Evolutionary conservation across 257 asterid genomes (phyloP), one percentile per base, ranked within the genome.

Genomic region (Nicotiana sylvestris): DNA sequence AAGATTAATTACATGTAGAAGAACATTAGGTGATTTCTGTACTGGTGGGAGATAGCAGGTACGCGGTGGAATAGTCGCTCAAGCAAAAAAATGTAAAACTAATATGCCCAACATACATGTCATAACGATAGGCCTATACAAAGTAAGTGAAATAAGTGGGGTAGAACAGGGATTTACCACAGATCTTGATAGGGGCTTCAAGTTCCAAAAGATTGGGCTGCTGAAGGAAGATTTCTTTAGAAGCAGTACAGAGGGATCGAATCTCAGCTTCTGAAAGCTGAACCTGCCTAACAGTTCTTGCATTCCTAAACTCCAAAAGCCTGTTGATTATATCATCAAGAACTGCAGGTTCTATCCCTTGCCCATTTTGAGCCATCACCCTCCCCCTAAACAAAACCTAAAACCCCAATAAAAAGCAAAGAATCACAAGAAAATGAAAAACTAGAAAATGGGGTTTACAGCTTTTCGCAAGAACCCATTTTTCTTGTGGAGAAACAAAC

Each of bases 141-240:
- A 11, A 29, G n/a, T 37, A 69, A 39, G 57, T 39, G 46, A 39
- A 43, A 21, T 17, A n/a, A 25, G 18, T 5, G 43, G 5, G n/a
- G 13, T 9, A 4, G 33, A 66, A 2, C 4, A 64, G 56, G 10
- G 29, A 12, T 2, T n/a, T 7, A 93, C 97, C 97, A 76, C 97
- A 91, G 86, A 93, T 93, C 96, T 93, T 93, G 85, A 93, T 93
- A 82, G 97, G 97, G 21, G 97, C 97, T 88, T 93, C 97, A 64
- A 93, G 96, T 92, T 93, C 97, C 76, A 93, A 92, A 68, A 93
- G 96, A 91, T 90, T 93, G 64, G 97, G 97, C 88, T 93, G 96
- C 62, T 92, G 90, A 37, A 93, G 91, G 85, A 93, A 93, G 78
- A 93, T 90, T 81, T 89, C 94, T 29, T 94, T 91, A 37, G 96